Conservation (phyloP, 441 rosid species). For the Populus hybrid region DNA sequence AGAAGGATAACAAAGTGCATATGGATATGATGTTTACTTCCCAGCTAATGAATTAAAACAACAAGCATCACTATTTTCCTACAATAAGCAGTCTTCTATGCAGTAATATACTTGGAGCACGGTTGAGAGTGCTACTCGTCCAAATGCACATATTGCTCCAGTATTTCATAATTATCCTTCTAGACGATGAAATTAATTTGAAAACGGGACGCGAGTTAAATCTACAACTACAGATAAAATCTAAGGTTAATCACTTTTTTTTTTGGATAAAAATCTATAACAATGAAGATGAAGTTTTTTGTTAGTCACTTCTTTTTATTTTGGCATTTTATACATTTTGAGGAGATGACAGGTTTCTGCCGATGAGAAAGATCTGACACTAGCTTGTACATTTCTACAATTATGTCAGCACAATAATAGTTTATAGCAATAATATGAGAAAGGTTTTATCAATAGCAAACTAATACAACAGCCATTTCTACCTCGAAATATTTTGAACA, state of each 20-base stretch:
- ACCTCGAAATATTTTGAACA: too few relatives aligned
- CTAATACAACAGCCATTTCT: too few relatives aligned
- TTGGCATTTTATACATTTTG: too few relatives aligned
- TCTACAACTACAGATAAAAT: neutral
- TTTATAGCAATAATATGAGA: too few relatives aligned
- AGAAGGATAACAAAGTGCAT: neutral
- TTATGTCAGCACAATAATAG: too few relatives aligned
- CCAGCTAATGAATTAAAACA: neutral
- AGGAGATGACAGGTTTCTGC: too few relatives aligned
- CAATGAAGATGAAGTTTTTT: too few relatives aligned
- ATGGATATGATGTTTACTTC: neutral
- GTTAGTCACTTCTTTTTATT: neutral
- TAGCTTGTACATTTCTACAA: too few relatives aligned
- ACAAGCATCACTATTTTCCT: neutral
- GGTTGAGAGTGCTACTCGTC: neutral
- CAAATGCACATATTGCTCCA: neutral
- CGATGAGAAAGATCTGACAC: too few relatives aligned
- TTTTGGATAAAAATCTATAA: too few relatives aligned
- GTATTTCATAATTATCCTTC: neutral
- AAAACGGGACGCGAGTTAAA: neutral
- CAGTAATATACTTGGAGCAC: neutral
- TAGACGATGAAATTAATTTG: neutral
- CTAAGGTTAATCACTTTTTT: neutral
- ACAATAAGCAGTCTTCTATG: neutral
- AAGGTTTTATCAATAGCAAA: too few relatives aligned